Percentiles rank a stretch among this genome's conserved stretches.
Evolutionary conservation across 106 monocot species (phyloP).

Genomic region (Dioscorea dumetorum): DNA sequence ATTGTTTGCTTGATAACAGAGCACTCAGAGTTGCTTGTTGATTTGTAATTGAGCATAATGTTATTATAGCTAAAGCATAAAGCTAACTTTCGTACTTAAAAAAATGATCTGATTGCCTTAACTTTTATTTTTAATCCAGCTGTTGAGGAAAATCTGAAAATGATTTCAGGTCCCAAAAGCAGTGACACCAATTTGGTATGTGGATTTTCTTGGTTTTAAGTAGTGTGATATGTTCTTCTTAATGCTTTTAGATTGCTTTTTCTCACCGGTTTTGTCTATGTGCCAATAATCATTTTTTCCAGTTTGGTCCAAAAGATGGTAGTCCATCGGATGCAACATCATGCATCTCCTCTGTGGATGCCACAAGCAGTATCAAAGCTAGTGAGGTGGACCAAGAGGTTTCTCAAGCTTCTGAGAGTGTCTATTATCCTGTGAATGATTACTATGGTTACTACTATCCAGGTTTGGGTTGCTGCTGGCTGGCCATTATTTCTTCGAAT

Average conservation of each 20-base stretch:
- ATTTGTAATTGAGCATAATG: background rate
- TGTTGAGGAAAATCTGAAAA: conserved; percentile 37
- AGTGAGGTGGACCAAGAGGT: conserved; percentile 55
- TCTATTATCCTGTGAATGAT: conserved; percentile 33
- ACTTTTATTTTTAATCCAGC: conserved; percentile 16
- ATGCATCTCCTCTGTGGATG: conserved; percentile 62
- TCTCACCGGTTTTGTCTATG: background rate
- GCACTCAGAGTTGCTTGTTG: background rate
- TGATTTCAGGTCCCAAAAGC: conserved; percentile 16
- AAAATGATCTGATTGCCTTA: background rate
- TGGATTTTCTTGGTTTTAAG: background rate
- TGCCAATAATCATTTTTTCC: background rate
- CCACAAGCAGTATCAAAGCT: conserved; percentile 47
- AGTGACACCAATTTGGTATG: conserved; percentile 26
- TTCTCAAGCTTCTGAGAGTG: conserved; percentile 24
- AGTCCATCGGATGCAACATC: conserved; percentile 56
- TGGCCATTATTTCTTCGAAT: background rate
- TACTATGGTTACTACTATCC: conserved; percentile 78
- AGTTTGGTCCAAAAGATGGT: conserved; percentile 42
- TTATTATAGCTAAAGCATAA: no score
- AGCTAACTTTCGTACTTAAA: no score
- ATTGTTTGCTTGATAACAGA: background rate
- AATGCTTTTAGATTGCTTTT: background rate
- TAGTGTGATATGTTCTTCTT: background rate
- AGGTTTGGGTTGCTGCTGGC: conserved; percentile 27